phyloP scores from a whole-genome alignment of 768 basidiomycete genomes.

The Pulveroboletus sp. region DNA sequence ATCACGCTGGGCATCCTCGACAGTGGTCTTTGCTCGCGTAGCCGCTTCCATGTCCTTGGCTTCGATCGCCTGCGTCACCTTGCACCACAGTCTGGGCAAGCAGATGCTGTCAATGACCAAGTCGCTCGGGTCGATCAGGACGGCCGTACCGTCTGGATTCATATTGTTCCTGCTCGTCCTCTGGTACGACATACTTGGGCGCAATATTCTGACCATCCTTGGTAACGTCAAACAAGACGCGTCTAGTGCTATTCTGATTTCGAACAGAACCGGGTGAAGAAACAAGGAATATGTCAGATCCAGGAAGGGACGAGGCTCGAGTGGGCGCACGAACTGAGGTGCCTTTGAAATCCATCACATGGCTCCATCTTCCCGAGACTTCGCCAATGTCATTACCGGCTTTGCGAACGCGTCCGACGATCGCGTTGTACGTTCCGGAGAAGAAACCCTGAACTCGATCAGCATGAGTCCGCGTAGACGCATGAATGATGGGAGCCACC shows the following conservation, averaged over 20 bases:
- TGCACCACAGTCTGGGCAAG: conserved; percentile 65
- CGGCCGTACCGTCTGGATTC: conserved; percentile 77
- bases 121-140: no score
- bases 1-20: conserved; percentile 93
- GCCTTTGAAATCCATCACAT: conserved; percentile 81
- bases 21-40: conserved; percentile 81
- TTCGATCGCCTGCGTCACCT: conserved; percentile 81
- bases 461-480: no score
- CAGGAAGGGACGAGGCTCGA: not conserved
- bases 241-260: conserved; percentile 60
- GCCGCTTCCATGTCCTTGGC: conserved; percentile 93
- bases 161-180: conserved; percentile 83
- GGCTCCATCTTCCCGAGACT: conserved; percentile 87
- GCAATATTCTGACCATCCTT: conserved; percentile 72
- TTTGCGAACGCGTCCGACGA: conserved; percentile 75
- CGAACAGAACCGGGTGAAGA: not conserved
- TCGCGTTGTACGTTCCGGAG: conserved; percentile 92
- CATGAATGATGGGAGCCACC: conserved; percentile 38
- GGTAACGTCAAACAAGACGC: conserved; percentile 79
- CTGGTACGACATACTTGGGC: conserved; percentile 82
- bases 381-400: conserved; percentile 73
- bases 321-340: conserved; percentile 46
- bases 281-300: not conserved
- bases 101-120: no score
- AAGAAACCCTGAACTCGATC: conserved; percentile 75